A percentile compares a stretch with the other conserved stretches of the same genome.
Evolutionary conservation across 2,329 filamentous ascomycete genomes (phyloP).

Genomic region (Cladosporium velox): DNA sequence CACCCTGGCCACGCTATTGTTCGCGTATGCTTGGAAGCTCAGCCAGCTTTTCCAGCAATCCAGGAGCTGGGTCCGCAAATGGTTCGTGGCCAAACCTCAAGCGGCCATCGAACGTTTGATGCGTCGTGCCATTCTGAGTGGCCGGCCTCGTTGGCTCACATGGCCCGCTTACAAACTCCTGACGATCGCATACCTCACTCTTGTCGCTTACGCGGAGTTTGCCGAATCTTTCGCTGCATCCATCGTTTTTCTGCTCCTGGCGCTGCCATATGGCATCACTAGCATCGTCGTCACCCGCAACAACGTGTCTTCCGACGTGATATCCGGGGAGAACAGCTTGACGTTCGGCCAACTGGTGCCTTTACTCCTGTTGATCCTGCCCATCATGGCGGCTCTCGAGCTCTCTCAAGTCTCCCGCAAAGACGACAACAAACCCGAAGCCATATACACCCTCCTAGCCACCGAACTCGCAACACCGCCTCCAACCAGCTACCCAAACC

Average conservation of each 20-base stretch:
- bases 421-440: too few relatives aligned
- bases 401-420: too few relatives aligned
- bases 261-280: not conserved
- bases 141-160: not conserved
- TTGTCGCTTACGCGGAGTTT: not conserved
- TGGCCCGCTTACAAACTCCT: not conserved
- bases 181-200: not conserved
- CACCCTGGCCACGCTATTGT: not conserved
- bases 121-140: not conserved
- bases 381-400: too few relatives aligned
- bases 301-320: not conserved
- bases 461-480: not conserved
- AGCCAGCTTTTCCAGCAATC: conserved; percentile 16
- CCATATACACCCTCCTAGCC: not conserved
- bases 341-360: conserved; percentile 7
- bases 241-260: not conserved
- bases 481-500: not conserved
- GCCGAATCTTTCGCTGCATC: conserved; percentile 10
- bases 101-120: not conserved
- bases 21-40: conserved; percentile 23
- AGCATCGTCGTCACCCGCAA: not conserved
- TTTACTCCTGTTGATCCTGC: too few relatives aligned
- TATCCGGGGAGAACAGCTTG: not conserved
- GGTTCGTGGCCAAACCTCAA: not conserved
- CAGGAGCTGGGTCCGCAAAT: not conserved